These are phyloP conservation scores for Calonectria montana DNA, from an alignment of 2,329 filamentous ascomycete species.

Conservation along the genomic window DNA sequence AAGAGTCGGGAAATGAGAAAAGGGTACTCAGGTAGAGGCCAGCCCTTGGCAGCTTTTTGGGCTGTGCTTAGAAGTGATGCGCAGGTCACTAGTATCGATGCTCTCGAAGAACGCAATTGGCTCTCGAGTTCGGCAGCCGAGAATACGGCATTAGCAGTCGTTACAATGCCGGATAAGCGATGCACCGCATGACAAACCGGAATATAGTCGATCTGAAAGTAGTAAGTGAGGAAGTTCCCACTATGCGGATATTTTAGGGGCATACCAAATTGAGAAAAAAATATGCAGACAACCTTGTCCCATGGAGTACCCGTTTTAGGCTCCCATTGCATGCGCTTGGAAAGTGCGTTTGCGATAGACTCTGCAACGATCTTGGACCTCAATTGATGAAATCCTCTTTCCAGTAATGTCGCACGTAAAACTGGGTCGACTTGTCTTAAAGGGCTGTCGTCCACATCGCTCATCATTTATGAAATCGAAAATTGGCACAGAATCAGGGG, in stretches of 20 bases:
- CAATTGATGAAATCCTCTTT: conserved; percentile 69
- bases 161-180: conserved; percentile 76
- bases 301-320: conserved; percentile 79
- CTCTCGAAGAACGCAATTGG: conserved; percentile 75
- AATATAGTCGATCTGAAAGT: conserved; percentile 75
- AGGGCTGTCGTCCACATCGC: conserved; percentile 71
- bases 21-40: too few relatives aligned
- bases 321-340: conserved; percentile 76
- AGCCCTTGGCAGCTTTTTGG: conserved; percentile 71
- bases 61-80: conserved; percentile 72
- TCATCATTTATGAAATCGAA: conserved; percentile 83
- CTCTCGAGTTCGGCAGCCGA: conserved; percentile 76
- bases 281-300: conserved; percentile 83
- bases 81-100: conserved; percentile 79
- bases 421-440: conserved; percentile 71
- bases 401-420: conserved; percentile 83
- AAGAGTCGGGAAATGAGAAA: too few relatives aligned
- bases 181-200: conserved; percentile 80
- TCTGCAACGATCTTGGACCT: conserved; percentile 77
- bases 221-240: neutral
- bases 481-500: conserved; percentile 78
- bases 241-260: neutral
- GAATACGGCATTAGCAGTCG: conserved; percentile 81
- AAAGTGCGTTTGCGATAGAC: conserved; percentile 73
- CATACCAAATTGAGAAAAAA: conserved; percentile 81